Evolutionary conservation across 2,329 filamentous ascomycete genomes (phyloP).

Genomic region (Metarhizium robertsii): DNA sequence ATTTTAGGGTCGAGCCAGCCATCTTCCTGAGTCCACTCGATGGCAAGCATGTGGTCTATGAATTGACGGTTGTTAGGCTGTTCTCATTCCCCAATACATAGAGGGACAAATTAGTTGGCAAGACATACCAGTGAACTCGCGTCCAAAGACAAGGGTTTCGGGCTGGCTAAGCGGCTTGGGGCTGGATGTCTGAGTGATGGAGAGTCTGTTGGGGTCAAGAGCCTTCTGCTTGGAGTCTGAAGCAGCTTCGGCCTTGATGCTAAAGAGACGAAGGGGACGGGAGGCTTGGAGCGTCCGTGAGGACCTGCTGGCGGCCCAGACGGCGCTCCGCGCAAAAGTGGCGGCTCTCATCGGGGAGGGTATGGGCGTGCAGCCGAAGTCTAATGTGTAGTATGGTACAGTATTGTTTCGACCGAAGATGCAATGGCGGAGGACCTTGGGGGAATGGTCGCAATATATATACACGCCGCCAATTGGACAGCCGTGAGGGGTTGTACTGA

Average conservation of each 20-base stretch:
- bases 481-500: background rate
- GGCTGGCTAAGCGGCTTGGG: slow-evolving; percentile 68
- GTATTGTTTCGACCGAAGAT: background rate
- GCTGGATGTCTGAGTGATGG: slow-evolving; percentile 61
- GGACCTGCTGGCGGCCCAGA: slow-evolving; percentile 23
- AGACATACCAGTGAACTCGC: slow-evolving; percentile 69
- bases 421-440: background rate
- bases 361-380: background rate
- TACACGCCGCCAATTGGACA: background rate
- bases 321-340: slow-evolving; percentile 20
- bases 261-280: slow-evolving; percentile 32
- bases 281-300: slow-evolving; percentile 24
- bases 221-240: slow-evolving; percentile 47
- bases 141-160: slow-evolving; percentile 81
- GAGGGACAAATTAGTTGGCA: background rate
- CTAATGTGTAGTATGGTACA: background rate
- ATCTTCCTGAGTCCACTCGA: slow-evolving; percentile 80
- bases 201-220: slow-evolving; percentile 70
- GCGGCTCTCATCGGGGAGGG: slow-evolving; percentile 19
- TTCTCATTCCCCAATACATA: no score
- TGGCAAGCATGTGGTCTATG: slow-evolving; percentile 88
- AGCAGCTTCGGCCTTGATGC: slow-evolving; percentile 41
- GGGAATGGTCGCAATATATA: background rate
- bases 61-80: background rate
- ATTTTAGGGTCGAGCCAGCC: slow-evolving; percentile 83